A percentile compares a stretch with the other conserved stretches of the same genome.
Evolutionary conservation across 2,329 filamentous ascomycete genomes (phyloP).

Genomic region (Escovopsis sp.): DNA sequence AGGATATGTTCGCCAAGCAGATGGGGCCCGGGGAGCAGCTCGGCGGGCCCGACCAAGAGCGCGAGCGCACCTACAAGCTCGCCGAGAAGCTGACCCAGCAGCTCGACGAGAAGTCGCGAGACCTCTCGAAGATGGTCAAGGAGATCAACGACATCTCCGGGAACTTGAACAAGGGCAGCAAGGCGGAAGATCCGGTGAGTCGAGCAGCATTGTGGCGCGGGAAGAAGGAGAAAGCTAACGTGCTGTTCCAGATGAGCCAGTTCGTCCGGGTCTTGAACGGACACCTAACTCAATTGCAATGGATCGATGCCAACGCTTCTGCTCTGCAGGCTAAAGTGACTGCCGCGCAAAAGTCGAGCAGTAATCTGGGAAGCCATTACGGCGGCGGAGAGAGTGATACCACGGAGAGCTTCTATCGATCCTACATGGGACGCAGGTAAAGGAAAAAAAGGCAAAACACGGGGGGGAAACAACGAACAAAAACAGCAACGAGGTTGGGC

Average conservation of each 20-base stretch:
- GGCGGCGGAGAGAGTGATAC: slow-evolving; percentile 52
- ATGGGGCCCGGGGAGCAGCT: slow-evolving; percentile 62
- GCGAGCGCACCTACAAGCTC: slow-evolving; percentile 89
- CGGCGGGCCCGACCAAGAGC: slow-evolving; percentile 83
- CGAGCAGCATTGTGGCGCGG: neutral
- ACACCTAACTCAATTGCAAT: slow-evolving; percentile 81
- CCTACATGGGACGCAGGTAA: slow-evolving; percentile 63
- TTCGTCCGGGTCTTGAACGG: slow-evolving; percentile 91
- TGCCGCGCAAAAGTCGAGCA: slow-evolving; percentile 66
- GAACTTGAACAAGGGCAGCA: slow-evolving; percentile 75
- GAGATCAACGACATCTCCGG: slow-evolving; percentile 93
- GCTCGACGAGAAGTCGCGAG: slow-evolving; percentile 85
- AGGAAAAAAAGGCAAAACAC: neutral
- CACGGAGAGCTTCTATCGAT: slow-evolving; percentile 81
- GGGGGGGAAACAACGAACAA: too few species aligned
- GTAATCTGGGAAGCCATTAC: slow-evolving; percentile 42
- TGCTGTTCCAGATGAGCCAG: slow-evolving; percentile 56
- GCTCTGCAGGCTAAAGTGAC: slow-evolving; percentile 70
- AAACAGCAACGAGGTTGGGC: neutral
- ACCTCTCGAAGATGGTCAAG: slow-evolving; percentile 90
- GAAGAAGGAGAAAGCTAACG: slow-evolving; percentile 12
- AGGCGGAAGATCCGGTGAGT: slow-evolving; percentile 74
- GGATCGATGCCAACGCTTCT: slow-evolving; percentile 77
- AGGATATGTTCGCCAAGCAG: slow-evolving; percentile 71
- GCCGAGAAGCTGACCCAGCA: slow-evolving; percentile 86